Percentiles rank a stretch among this genome's conserved stretches.
These are phyloP conservation scores for Penicillium paxilli DNA, from an alignment of 495 filamentous ascomycete genomes.

Conservation along the genomic window DNA sequence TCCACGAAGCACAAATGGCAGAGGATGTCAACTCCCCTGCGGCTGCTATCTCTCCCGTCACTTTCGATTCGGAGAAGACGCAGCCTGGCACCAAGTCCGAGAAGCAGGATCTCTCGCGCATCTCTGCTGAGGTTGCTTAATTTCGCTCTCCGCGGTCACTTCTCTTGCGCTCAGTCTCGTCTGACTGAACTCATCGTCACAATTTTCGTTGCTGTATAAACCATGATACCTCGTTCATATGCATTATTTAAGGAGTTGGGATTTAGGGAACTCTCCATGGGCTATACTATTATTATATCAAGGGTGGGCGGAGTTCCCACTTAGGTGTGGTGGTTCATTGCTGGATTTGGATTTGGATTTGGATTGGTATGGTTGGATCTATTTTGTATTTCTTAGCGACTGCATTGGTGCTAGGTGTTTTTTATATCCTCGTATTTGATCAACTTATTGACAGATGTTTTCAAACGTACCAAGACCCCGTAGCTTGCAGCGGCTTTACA, in stretches of 20 bases:
- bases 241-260: neutral
- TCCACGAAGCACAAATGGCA: neutral
- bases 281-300: no score
- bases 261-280: no score
- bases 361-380: neutral
- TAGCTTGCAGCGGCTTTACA: neutral
- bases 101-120: neutral
- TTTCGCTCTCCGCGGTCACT: neutral
- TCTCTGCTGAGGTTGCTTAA: neutral
- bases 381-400: neutral
- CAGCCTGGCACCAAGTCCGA: neutral
- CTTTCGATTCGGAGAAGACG: neutral
- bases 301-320: no score
- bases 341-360: neutral
- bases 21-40: neutral
- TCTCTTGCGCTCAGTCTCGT: neutral
- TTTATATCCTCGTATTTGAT: neutral
- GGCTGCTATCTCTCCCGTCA: neutral
- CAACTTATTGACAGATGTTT: no score
- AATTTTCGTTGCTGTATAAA: neutral
- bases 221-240: neutral
- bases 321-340: neutral
- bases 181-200: neutral
- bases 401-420: neutral
- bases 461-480: no score